A percentile compares a stretch with the other conserved stretches of the same genome.
These are phyloP conservation scores for Metschnikowia chrysomelidarum DNA, from an alignment of 805 yeast species.

Conservation along the genomic window DNA sequence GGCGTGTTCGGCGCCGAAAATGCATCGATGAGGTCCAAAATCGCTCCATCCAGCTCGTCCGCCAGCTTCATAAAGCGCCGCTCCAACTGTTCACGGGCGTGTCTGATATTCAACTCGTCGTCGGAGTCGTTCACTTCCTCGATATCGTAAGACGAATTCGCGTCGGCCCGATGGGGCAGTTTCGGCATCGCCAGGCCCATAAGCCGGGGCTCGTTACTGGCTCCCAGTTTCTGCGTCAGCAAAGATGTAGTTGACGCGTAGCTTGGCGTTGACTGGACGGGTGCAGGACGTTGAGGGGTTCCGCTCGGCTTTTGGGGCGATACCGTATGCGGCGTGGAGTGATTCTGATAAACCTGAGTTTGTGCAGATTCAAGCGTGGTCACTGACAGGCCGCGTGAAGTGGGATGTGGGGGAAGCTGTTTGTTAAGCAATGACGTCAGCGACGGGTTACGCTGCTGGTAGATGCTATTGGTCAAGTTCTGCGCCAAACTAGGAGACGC, in stretches of 20 bases:
- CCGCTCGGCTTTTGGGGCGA: slow-evolving; percentile 1
- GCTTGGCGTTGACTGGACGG: slow-evolving; percentile 2
- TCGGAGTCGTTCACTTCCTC: slow-evolving; percentile 43
- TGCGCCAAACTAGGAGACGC: too few species aligned
- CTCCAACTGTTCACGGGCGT: slow-evolving; percentile 16
- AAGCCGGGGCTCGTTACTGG: slow-evolving; percentile 1
- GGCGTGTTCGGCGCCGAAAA: slow-evolving; percentile 22
- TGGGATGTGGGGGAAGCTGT: slow-evolving; percentile 13
- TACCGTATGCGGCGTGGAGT: neutral
- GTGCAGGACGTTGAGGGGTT: slow-evolving; percentile 2
- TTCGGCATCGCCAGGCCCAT: slow-evolving; percentile 9
- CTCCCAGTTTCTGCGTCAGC: neutral
- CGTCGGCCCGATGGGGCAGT: neutral
- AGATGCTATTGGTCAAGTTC: too few species aligned
- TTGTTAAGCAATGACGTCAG: slow-evolving; percentile 13
- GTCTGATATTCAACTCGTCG: slow-evolving; percentile 28
- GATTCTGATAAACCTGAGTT: too few species aligned
- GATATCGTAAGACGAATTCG: slow-evolving; percentile 23
- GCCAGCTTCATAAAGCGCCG: slow-evolving; percentile 13
- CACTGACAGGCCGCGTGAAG: slow-evolving; percentile 1
- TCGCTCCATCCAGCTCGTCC: slow-evolving; percentile 18
- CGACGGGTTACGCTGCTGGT: slow-evolving; percentile 9
- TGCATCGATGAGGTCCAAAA: slow-evolving; percentile 22
- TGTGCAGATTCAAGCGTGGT: too few species aligned
- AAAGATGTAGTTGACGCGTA: slow-evolving; percentile 1